Percentiles rank a stretch among this genome's conserved stretches.
phyloP scores from a whole-genome alignment of 139 green algal species.

The Gonium pectorale region DNA sequence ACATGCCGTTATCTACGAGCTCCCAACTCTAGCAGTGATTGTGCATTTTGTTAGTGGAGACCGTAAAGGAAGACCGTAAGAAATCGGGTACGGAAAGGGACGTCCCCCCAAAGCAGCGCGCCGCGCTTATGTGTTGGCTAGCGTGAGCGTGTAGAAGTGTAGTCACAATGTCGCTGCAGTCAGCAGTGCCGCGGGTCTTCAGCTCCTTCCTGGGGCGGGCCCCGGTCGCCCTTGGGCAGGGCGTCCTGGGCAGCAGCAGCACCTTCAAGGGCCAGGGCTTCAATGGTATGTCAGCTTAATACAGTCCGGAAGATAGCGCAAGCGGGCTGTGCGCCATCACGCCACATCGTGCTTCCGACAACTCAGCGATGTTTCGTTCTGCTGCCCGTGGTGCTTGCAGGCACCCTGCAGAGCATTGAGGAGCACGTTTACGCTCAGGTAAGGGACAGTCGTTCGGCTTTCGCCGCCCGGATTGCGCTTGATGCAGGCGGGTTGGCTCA shows the following conservation, averaged over 20 bases:
- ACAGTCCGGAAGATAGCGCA: background rate
- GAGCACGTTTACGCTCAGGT: constrained; percentile 39
- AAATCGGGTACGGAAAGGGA: too few relatives aligned
- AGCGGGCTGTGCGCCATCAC: background rate
- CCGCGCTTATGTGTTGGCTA: too few relatives aligned
- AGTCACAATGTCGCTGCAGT: constrained; percentile 41
- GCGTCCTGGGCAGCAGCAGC: constrained; percentile 30
- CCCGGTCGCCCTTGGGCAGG: constrained; percentile 14
- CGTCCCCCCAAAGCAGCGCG: too few relatives aligned
- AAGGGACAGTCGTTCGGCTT: background rate
- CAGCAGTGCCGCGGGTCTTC: constrained; percentile 24
- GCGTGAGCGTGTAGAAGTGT: background rate
- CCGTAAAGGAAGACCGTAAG: too few relatives aligned
- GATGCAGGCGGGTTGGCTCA: background rate
- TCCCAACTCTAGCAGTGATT: too few relatives aligned
- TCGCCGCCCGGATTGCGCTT: background rate
- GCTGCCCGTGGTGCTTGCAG: background rate
- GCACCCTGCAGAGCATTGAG: constrained; percentile 31
- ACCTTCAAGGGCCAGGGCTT: constrained; percentile 40
- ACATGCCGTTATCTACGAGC: too few relatives aligned
- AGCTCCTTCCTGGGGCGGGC: constrained; percentile 31
- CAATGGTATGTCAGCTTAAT: background rate
- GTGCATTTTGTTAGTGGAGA: too few relatives aligned
- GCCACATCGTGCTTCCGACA: constrained; percentile 2
- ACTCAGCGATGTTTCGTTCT: background rate